Base-by-base conservation (phyloP, 2,329 filamentous ascomycete genomes). In the Aspergillus felis region DNA sequence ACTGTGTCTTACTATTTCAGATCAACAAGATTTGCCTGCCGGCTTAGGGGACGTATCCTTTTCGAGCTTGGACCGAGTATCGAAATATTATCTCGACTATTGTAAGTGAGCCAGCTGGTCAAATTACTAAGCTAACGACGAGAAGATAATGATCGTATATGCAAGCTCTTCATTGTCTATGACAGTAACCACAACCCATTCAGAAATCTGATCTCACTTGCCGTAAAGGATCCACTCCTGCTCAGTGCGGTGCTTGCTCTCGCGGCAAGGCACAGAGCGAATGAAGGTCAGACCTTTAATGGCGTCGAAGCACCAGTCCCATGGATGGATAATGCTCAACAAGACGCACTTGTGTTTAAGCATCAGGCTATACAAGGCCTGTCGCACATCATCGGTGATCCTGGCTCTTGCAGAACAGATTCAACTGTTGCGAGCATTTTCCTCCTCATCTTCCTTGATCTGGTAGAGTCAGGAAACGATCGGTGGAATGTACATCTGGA, bases 401-500 rank as follows among this genome's bases (percentile, higher is more conserved):
- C 57, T 5, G 27, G 44, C 7, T 17, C 56, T 5, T 54, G 52
- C 28, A 61, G 57, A n/a, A 61, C 60, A 7, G 69, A 74, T 32
- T 63, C 67, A 1, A 74, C 65, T 1, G 63, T 74, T 29, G 72
- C 72, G 25, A 72, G 65, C 32, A 67, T 72, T 6, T 74, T 74
- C 20, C 65, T 74, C 6, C 50, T 72, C 8, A 66, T 72, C 1
- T 72, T 72, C 35, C 48, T 72, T 10, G 70, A 72, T 51, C 62
- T 72, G 4, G 48, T 72, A 1, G 70, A 72, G 52, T 72, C 70
- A 1, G 70, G 70, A 2, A 67, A 68, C 48, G 69, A 71, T 55
- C 65, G 68, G 12, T 72, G 70, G 70, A 72, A 72, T 41, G 63
- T 68, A 5, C 70, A 72, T 42, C 58, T 72, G 1, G 69, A 71